Base-by-base conservation (phyloP, 352 stramenopile genomes). In the Globisporangium apiculatum region DNA sequence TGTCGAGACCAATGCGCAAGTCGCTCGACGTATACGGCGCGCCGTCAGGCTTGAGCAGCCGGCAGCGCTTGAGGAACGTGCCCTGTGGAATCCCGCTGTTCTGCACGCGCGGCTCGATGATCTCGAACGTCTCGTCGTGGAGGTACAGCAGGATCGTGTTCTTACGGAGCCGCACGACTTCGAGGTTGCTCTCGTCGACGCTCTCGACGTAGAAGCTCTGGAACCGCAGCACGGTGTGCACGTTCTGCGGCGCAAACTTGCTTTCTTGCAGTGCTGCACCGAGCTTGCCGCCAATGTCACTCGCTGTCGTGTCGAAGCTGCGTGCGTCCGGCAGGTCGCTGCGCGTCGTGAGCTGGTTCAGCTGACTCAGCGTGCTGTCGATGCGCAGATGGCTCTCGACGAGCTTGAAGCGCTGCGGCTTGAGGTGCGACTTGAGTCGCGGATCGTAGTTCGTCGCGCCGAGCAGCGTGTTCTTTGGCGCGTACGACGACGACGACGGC, bases 61-160 rank as follows among this genome's bases (percentile, higher is more conserved):
- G 70, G 41, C 77, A 76, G 17, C 82, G 66, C 64, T 95, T 92
- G 57, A 96, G 75, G 37, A 95, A 96, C 9, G 72, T 94, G 35
- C 89, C 89, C 45, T 96, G 84, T 4, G 76, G 75, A 40, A 96
- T 91, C 8, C 89, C 89, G 55, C 79, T 92, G 71, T 97, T 97
- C 45, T 73, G 58, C 5, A 76, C 65, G 42, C 76, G 78, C 37
- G 83, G 72, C 68, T 97, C 89, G 51, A 90, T 86, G 58, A 97
- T 94, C 72, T 96, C 74, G 43, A 96, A 90, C 24, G 81, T 95
- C 51, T 95, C 79, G 61, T 97, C 89, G 35, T 82, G 69, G 36
- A 96, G 70, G 58, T 95, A 95, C 12, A 87, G 65, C 55, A 97
- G 50, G 15, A 91, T 77, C n/a, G 79, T 75, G 60, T 79, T 92